Evolutionary conservation across 768 basidiomycete genomes (phyloP).

Genomic region (Pulveroboletus sp.): DNA sequence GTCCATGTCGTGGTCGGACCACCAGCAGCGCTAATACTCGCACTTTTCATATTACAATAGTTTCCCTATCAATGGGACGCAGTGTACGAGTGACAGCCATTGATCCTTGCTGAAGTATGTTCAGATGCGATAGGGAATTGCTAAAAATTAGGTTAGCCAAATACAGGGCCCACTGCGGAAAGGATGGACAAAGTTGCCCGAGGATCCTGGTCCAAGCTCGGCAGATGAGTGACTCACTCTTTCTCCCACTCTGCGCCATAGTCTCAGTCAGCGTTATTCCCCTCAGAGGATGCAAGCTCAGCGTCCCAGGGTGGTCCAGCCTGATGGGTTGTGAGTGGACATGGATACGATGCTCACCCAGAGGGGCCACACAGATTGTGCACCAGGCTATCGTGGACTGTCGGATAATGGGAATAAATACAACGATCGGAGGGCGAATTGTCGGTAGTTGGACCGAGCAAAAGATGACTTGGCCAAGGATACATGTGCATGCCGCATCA

Average conservation of each 20-base stretch:
- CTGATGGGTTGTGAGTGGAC: neutral
- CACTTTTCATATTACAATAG: neutral
- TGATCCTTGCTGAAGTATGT: neutral
- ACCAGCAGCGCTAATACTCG: neutral
- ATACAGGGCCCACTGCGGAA: neutral
- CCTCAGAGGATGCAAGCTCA: neutral
- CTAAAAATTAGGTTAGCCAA: too few species aligned
- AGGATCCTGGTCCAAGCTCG: neutral
- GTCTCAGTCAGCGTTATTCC: neutral
- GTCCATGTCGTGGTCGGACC: neutral
- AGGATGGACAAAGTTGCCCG: neutral
- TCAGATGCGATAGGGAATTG: neutral
- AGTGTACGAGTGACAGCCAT: neutral
- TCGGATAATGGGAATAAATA: neutral
- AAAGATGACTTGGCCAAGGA: neutral
- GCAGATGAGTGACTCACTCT: neutral
- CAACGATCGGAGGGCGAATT: neutral
- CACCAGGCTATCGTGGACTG: neutral
- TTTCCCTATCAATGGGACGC: neutral
- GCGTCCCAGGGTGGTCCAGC: neutral
- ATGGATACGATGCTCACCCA: too few species aligned
- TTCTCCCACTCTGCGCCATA: neutral
- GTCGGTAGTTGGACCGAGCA: neutral
- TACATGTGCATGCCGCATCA: neutral
- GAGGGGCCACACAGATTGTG: too few species aligned